Conservation (phyloP, 164 flowering plant species). For the Vitis rotundifolia region DNA sequence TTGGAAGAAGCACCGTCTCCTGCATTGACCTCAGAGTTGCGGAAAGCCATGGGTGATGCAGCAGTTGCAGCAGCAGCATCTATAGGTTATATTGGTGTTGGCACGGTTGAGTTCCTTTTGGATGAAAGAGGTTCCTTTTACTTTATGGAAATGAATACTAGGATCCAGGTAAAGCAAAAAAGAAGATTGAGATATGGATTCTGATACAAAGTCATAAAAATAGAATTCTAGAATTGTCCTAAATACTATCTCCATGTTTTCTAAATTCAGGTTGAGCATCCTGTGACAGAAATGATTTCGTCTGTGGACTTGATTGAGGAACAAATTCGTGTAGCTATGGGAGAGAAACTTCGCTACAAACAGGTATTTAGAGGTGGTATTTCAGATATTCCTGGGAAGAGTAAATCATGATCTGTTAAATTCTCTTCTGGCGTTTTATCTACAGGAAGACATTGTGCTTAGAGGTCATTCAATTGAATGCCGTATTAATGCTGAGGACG, state of each 20-base stretch:
- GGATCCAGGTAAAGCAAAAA: conserved; percentile 76
- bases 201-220: too few species aligned
- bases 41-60: conserved; percentile 99
- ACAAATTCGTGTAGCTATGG: conserved; percentile 93
- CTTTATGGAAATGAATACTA: conserved; percentile 99
- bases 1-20: conserved; percentile 99
- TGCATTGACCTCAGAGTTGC: conserved; percentile 85
- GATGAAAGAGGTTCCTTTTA: conserved; percentile 98
- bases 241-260: conserved; percentile 3
- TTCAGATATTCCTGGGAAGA: neutral
- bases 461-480: conserved; percentile 99
- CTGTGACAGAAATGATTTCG: conserved; percentile 97
- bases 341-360: conserved; percentile 80
- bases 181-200: neutral
- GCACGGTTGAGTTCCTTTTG: conserved; percentile 92
- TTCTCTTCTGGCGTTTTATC: conserved; percentile 8
- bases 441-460: conserved; percentile 94
- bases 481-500: conserved; percentile 99
- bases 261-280: conserved; percentile 85
- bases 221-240: neutral
- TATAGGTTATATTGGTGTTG: conserved; percentile 97
- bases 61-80: conserved; percentile 99
- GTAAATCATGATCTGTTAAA: too few species aligned
- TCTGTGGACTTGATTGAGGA: conserved; percentile 97
- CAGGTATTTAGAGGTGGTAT: conserved; percentile 49